These are phyloP conservation scores for Zygotorulaspora mrakii DNA, from an alignment of 1,139 yeast species.

Conservation along the genomic window DNA sequence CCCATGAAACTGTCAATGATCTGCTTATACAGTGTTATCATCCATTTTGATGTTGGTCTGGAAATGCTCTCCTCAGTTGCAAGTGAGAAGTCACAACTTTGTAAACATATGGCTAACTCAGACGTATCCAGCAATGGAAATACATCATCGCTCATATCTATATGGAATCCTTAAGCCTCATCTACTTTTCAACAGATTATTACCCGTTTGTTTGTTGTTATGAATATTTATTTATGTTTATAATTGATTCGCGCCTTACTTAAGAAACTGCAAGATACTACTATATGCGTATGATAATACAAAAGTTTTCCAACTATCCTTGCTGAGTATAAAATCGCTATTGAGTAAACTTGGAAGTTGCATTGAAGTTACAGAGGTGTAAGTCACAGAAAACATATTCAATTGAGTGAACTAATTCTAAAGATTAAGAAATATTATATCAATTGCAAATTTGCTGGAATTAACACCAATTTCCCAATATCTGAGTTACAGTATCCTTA, in stretches of 20 bases:
- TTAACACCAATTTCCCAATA: neutral
- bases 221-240: neutral
- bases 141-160: slow-evolving; percentile 35
- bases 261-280: neutral
- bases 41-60: slow-evolving; percentile 64
- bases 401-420: no score
- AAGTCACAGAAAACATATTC: no score
- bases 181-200: neutral
- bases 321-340: no score
- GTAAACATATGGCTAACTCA: slow-evolving; percentile 61
- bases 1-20: slow-evolving; percentile 69
- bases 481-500: no score
- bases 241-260: slow-evolving; percentile 1
- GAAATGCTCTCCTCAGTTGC: slow-evolving; percentile 61
- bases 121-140: slow-evolving; percentile 66
- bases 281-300: neutral
- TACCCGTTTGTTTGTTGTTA: neutral
- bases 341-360: no score
- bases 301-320: no score
- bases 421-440: no score
- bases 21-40: slow-evolving; percentile 62
- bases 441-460: no score
- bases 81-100: slow-evolving; percentile 54
- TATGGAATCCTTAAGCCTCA: neutral
- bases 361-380: no score